phyloP scores from a whole-genome alignment of 345 rosid genomes.

The Ceriops zippeliana region DNA sequence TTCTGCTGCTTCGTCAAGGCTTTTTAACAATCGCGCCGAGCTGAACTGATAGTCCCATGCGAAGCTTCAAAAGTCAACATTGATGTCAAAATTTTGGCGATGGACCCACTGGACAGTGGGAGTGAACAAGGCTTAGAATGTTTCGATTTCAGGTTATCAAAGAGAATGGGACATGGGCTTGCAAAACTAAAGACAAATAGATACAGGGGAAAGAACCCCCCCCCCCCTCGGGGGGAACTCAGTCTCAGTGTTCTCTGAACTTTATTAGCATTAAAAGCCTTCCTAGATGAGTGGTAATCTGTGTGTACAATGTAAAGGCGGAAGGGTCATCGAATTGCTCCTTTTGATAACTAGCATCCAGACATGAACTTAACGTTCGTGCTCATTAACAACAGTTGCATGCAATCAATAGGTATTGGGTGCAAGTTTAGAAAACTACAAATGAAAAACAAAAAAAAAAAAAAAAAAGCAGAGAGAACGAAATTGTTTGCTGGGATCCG shows the following conservation, averaged over 20 bases:
- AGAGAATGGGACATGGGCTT: constrained; percentile 17
- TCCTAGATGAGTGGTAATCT: neutral
- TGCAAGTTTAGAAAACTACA: neutral
- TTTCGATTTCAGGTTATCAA: constrained; percentile 28
- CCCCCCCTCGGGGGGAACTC: constrained; percentile 3
- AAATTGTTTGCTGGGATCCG: too few relatives aligned
- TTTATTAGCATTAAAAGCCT: too few relatives aligned
- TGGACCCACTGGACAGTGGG: constrained; percentile 24
- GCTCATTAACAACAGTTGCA: neutral
- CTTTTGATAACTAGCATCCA: neutral
- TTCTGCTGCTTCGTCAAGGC: constrained; percentile 26
- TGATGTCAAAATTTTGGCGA: constrained; percentile 25
- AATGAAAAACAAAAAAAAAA: too few relatives aligned
- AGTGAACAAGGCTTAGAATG: constrained; percentile 26
- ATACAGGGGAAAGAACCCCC: constrained; percentile 2
- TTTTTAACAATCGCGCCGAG: constrained; percentile 30
- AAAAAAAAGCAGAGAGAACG: too few relatives aligned
- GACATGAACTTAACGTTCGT: too few relatives aligned
- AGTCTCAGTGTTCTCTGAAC: constrained; percentile 37
- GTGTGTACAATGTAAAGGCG: neutral
- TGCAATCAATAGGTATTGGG: neutral
- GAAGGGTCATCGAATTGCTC: neutral
- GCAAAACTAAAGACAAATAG: neutral
- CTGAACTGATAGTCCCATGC: constrained; percentile 29
- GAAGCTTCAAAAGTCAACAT: constrained; percentile 31